Evolutionary conservation across 2,329 filamentous ascomycete species (phyloP).

Genomic region (Rhynchosporium agropyri): DNA sequence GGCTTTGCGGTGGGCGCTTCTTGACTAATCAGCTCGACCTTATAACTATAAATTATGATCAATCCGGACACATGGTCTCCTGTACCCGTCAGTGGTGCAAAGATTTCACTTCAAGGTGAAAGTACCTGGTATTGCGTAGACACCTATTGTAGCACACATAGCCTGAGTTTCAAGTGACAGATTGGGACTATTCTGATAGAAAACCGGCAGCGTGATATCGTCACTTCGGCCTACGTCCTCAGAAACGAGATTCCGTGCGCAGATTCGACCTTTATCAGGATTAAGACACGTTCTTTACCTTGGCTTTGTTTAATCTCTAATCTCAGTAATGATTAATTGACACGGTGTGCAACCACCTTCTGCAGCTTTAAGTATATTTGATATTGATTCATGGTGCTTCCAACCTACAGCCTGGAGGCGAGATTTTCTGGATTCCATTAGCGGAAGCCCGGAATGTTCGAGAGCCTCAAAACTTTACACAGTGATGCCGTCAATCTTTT

Average conservation of each 20-base stretch:
- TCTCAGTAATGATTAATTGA: neutral
- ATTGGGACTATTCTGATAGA: neutral
- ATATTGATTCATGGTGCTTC: neutral
- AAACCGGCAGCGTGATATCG: neutral
- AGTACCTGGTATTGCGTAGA: neutral
- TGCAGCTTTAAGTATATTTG: neutral
- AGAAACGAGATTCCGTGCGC: neutral
- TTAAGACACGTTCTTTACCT: neutral
- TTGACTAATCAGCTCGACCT: no score
- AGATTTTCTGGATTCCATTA: neutral
- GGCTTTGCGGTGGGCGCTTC: no score
- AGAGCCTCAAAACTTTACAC: neutral
- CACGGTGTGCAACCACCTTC: neutral
- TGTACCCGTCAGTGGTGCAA: neutral
- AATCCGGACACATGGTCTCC: no score
- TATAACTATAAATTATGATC: no score
- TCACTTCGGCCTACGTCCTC: neutral
- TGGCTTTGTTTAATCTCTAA: neutral
- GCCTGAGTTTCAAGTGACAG: neutral
- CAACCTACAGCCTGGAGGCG: neutral
- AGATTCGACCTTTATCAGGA: neutral
- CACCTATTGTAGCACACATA: neutral
- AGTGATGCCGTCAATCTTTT: neutral
- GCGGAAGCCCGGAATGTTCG: neutral
- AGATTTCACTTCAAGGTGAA: conserved; percentile 18